Base-by-base conservation (phyloP, 345 rosid genomes). In the Rhodomyrtus tomentosa region DNA sequence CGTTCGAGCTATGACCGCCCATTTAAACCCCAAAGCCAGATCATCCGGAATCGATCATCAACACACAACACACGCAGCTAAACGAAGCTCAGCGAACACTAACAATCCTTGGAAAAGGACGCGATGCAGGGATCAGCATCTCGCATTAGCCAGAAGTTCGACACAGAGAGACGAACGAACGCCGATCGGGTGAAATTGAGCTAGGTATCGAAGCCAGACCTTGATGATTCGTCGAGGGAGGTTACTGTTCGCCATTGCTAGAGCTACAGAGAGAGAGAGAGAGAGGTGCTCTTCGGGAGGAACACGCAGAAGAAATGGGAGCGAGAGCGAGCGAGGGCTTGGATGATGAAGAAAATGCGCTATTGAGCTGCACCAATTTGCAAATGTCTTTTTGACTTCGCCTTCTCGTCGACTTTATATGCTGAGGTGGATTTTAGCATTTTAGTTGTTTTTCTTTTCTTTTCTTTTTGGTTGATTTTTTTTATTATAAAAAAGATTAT, bases 171-270 rank as follows among this genome's bases (percentile, higher is more conserved):
- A 36, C 79, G 22, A 68, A 10, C 25, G 79, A 68, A 20, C 79
- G 79, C 25, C 79, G 79, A 68, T 68, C 79, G 45, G 76, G n/a
- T 4, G 82, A 82, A 84, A 84, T 55, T 53, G 89, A 80, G 55
- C 59, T 42, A 81, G 81, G 49, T 85, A 91, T 87, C 84, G 50
- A 82, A 55, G 83, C 82, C 62, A 76, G 81, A 97, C 99, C 99
- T 97, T 97, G 89, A 97, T 97, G 91, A 97, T 97, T 90, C 99
- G 88, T 32, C 98, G 92, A 25, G 99, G 98, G 16, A 97, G 96
- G 91, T 94, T 97, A 87, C 96, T 94, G 91, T 92, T 95, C 11
- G 99, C 98, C 99, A 97, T 93, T 86, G 86, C 72, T 27, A 42
- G 54, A 89, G 82, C 49, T 50, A 52, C 76, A 81, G 55, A 5